Percentiles rank a stretch among this genome's conserved stretches.
These are phyloP conservation scores for Cryptococcus amylolentus DNA, from an alignment of 1,284 basidiomycete genomes.

Conservation along the genomic window DNA sequence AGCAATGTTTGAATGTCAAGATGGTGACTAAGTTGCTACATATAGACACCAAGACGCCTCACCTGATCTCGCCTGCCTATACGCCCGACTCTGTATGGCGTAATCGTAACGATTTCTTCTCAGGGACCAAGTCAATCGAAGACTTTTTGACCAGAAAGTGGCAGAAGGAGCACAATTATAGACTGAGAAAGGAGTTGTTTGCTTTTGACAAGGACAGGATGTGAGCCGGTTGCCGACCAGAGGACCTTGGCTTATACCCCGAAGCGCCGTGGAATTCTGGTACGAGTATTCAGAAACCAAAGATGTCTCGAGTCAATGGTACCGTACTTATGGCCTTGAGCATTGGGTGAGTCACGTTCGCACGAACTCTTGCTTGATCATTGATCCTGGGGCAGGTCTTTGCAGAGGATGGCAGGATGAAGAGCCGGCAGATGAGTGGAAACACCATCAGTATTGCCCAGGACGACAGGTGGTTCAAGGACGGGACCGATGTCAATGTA, in stretches of 20 bases:
- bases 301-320: slow-evolving; percentile 52
- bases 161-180: slow-evolving; percentile 54
- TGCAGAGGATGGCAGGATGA: slow-evolving; percentile 57
- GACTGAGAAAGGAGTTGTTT: slow-evolving; percentile 60
- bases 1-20: neutral
- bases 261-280: slow-evolving; percentile 55
- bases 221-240: slow-evolving; percentile 46
- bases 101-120: slow-evolving; percentile 58
- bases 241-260: neutral
- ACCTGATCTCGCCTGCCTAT: slow-evolving; percentile 53
- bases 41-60: slow-evolving; percentile 33
- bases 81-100: slow-evolving; percentile 60
- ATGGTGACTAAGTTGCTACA: neutral
- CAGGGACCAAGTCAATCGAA: slow-evolving; percentile 55
- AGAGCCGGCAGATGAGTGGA: slow-evolving; percentile 56
- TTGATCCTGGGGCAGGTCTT: too few relatives aligned
- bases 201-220: slow-evolving; percentile 60
- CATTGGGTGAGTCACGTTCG: slow-evolving; percentile 54
- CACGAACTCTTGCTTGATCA: too few relatives aligned
- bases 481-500: slow-evolving; percentile 45
- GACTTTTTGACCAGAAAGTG: slow-evolving; percentile 59
- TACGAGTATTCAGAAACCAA: slow-evolving; percentile 55
- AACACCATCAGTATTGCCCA: slow-evolving; percentile 58
- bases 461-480: slow-evolving; percentile 59
- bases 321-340: slow-evolving; percentile 60